Evolutionary conservation across 1,139 yeast genomes (phyloP).

Genomic region (Suhomyces anneliseae): DNA sequence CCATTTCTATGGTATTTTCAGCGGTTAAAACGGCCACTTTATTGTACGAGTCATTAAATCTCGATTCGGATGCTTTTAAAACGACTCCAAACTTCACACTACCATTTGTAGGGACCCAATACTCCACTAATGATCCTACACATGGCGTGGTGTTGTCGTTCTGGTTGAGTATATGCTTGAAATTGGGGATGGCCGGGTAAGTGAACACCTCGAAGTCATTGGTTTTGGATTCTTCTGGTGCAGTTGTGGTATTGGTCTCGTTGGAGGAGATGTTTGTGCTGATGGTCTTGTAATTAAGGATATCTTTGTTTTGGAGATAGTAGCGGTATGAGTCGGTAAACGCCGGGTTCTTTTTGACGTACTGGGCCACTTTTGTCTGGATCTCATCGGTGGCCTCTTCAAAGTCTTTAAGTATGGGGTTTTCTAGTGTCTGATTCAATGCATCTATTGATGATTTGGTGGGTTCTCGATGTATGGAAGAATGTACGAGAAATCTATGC

Average conservation of each 20-base stretch:
- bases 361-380: conserved; percentile 1
- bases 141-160: conserved; percentile 23
- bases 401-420: not conserved
- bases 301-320: not conserved
- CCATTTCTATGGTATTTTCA: conserved; percentile 28
- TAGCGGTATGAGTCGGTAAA: conserved; percentile 2
- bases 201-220: not conserved
- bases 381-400: conserved; percentile 2
- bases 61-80: conserved; percentile 27
- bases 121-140: conserved; percentile 39
- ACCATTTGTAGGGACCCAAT: conserved; percentile 16
- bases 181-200: conserved; percentile 13
- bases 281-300: not conserved
- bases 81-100: conserved; percentile 33
- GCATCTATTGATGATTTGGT: not conserved
- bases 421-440: not conserved
- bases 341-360: conserved; percentile 1
- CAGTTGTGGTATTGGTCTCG: not conserved
- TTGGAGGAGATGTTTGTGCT: not conserved
- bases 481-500: not conserved
- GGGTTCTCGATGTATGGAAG: not conserved
- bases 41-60: conserved; percentile 36
- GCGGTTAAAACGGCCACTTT: conserved; percentile 33
- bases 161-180: conserved; percentile 20
- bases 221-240: not conserved